Base-by-base conservation (phyloP, 2,329 filamentous ascomycete genomes). In the Alternaria panax region DNA sequence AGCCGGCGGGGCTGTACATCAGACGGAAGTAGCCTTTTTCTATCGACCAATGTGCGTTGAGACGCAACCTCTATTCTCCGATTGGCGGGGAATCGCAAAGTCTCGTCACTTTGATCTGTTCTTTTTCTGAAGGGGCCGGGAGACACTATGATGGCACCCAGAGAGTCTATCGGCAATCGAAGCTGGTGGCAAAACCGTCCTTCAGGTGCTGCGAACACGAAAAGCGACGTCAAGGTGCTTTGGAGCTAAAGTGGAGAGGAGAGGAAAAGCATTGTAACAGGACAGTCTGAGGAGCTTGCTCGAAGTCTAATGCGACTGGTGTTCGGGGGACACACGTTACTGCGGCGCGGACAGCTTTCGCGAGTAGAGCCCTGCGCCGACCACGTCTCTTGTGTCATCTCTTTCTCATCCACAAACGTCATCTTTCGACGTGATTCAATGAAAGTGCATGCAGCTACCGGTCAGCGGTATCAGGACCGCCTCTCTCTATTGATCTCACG, bases 1-100 rank as follows among this genome's bases (percentile, higher is more conserved):
- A 54, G 34, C 60, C 57, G 60, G 52, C 30, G 50, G 48, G 42
- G 22, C 56, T 41, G 46, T 47, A 28, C 55, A 25, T 36, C 16
- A 51, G 25, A n/a, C 43, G 24, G 41, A 28, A 43, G 41, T 24
- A 43, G 41, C 41, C 41, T 43, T 11, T 27, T 16, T 14, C 5
- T 24, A n/a, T 43, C 24, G 27, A 11, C 24, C 41, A 43, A 43
- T 43, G 11, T 8, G 22, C 3, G 16, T 7, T 12, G 20, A 42
- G 7, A 16, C 12, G 12, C 40, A n/a, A n/a, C 12, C 3, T 42
- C 7, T 12, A 42, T 42, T 42, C 25, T 42, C 40, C 22, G 8
- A 42, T 42, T 42, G 40, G 40, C 40, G 4, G 40, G 11, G 11
- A 22, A 24, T 42, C 24, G 5, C 36, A 11, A 20, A 20, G 9